A percentile compares a stretch with the other conserved stretches of the same genome.
Conservation (phyloP, 2,329 filamentous ascomycete genomes). For the Trichoderma harzianum region DNA sequence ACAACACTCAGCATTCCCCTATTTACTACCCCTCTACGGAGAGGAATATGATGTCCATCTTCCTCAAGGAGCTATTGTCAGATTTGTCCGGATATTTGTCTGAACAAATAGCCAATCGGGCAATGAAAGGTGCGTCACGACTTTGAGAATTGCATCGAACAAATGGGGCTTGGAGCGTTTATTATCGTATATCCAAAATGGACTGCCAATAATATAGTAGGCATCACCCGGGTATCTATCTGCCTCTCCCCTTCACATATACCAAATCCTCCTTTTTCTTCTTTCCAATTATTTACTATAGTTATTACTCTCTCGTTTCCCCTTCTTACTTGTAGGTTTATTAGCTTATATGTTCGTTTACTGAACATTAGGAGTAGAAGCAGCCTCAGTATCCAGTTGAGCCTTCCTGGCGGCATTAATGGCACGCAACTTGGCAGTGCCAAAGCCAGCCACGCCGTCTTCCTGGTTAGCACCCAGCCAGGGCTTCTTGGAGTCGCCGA, state of each 20-base stretch:
- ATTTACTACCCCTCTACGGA: too few relatives aligned
- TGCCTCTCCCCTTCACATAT: neutral
- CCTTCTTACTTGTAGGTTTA: neutral
- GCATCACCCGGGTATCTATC: neutral
- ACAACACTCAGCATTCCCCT: too few relatives aligned
- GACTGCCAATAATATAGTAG: neutral
- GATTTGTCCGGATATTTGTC: neutral
- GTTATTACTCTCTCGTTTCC: neutral
- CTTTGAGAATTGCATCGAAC: neutral
- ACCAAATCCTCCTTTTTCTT: neutral
- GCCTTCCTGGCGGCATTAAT: constrained; percentile 53
- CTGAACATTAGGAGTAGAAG: neutral
- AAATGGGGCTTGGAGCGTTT: neutral
- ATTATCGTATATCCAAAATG: neutral
- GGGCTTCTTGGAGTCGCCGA: constrained; percentile 90
- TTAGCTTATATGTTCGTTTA: neutral
- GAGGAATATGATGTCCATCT: too few relatives aligned
- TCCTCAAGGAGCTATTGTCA: too few relatives aligned
- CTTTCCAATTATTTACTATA: neutral
- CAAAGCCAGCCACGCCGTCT: constrained; percentile 71
- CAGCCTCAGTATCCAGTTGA: constrained; percentile 13
- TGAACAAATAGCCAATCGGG: neutral
- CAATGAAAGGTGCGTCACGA: neutral
- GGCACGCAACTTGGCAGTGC: constrained; percentile 79
- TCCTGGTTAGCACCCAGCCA: constrained; percentile 91